Percentiles rank a stretch among this genome's conserved stretches.
Conservation (phyloP, 2,329 filamentous ascomycete genomes). For the Neurospora sp. region DNA sequence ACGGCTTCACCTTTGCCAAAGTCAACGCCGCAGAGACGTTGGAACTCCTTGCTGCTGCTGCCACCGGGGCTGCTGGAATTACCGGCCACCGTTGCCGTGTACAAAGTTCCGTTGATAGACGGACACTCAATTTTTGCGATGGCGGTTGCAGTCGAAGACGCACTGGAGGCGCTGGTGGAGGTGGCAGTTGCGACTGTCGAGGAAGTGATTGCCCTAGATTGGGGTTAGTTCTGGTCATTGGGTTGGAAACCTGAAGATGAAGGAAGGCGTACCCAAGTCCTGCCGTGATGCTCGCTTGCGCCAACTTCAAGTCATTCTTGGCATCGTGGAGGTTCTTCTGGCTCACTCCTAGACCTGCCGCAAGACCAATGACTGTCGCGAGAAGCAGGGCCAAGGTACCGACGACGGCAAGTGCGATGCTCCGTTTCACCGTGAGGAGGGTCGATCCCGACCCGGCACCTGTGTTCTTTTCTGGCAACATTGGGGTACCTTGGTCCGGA, state of each 20-base stretch:
- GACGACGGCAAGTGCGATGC: slow-evolving; percentile 12
- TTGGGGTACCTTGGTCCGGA: not conserved
- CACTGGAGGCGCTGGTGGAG: slow-evolving; percentile 5
- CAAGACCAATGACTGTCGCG: slow-evolving; percentile 19
- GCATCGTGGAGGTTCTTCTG: slow-evolving; percentile 16
- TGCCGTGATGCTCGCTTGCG: slow-evolving; percentile 4
- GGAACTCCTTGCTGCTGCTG: slow-evolving; percentile 15
- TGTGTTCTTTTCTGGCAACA: not conserved
- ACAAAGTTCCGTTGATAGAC: slow-evolving; percentile 18
- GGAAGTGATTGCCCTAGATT: not conserved
- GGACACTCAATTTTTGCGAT: slow-evolving; percentile 12
- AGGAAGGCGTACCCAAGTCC: slow-evolving; percentile 1
- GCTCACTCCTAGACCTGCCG: slow-evolving; percentile 21
- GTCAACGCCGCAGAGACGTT: slow-evolving; percentile 20
- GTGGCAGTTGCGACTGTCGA: slow-evolving; percentile 7
- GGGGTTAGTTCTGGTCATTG: not conserved
- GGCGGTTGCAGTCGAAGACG: slow-evolving; percentile 11
- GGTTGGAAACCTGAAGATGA: not conserved
- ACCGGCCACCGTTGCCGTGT: slow-evolving; percentile 10
- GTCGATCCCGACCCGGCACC: not conserved
- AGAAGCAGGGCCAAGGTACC: slow-evolving; percentile 14
- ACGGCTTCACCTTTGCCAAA: slow-evolving; percentile 16
- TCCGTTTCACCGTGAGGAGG: slow-evolving; percentile 13
- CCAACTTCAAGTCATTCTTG: slow-evolving; percentile 13
- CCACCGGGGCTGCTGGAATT: slow-evolving; percentile 5